These are phyloP conservation scores for Pleodorina starrii DNA, from an alignment of 139 green algal genomes.

Conservation along the genomic window DNA sequence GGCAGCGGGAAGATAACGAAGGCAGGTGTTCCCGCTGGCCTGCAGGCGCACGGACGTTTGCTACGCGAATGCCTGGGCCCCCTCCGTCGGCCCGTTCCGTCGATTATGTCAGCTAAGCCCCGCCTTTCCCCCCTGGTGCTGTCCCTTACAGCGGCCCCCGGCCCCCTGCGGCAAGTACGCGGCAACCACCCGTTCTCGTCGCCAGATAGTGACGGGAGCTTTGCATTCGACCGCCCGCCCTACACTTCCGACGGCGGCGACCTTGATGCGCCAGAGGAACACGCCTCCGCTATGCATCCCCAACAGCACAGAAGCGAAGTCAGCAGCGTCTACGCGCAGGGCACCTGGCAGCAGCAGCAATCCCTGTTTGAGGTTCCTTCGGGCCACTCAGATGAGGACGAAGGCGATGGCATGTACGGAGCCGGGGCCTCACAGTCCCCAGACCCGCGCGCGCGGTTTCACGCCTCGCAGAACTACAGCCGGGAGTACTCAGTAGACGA, in stretches of 20 bases:
- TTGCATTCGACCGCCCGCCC: slow-evolving; percentile 12
- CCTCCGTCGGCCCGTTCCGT: too few species aligned
- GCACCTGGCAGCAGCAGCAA: neutral
- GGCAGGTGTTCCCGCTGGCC: neutral
- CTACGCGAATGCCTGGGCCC: too few species aligned
- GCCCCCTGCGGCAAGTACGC: neutral
- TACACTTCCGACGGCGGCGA: neutral
- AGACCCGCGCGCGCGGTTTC: too few species aligned
- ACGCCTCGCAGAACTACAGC: too few species aligned
- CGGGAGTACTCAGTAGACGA: neutral
- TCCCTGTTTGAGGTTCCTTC: neutral
- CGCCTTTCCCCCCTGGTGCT: neutral
- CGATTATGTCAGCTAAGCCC: too few species aligned
- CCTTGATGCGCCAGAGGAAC: neutral
- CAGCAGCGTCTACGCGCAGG: neutral
- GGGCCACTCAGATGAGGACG: neutral
- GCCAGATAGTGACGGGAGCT: slow-evolving; percentile 25
- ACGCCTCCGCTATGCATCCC: neutral
- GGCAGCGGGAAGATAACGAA: neutral
- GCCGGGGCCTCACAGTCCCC: too few species aligned
- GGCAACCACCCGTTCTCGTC: neutral
- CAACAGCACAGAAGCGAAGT: neutral
- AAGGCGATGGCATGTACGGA: neutral
- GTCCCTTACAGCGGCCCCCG: neutral
- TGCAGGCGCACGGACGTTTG: too few species aligned